Percentiles rank a stretch among this genome's conserved stretches.
phyloP scores from a whole-genome alignment of 1,284 basidiomycete species.

The Rhodotorula mucilaginosa region DNA sequence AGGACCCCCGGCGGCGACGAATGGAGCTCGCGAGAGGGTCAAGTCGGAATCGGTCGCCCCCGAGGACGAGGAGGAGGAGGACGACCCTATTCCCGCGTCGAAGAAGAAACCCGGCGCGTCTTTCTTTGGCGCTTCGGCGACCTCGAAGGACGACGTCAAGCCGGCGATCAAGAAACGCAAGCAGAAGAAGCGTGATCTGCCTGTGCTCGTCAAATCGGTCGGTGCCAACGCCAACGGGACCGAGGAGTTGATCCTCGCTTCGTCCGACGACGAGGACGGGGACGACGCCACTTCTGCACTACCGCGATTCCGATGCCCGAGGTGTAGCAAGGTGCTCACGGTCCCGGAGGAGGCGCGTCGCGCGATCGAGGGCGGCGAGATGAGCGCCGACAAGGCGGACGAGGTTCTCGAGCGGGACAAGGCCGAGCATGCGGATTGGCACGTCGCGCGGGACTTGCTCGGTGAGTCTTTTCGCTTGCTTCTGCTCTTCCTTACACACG shows the following conservation, averaged over 20 bases:
- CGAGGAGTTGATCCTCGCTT: slow-evolving; percentile 12
- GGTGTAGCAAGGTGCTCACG: slow-evolving; percentile 11
- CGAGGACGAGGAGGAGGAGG: background rate
- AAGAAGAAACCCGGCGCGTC: slow-evolving; percentile 12
- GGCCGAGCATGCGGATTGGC: slow-evolving; percentile 79
- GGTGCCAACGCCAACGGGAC: background rate
- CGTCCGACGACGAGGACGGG: background rate
- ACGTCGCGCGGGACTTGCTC: slow-evolving; percentile 74
- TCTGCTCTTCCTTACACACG: no score
- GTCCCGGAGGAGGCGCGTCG: background rate
- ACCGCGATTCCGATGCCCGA: slow-evolving; percentile 14
- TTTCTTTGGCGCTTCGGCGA: background rate
- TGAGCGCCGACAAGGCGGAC: slow-evolving; percentile 50
- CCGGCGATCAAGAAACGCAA: slow-evolving; percentile 16
- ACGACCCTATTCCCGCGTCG: background rate
- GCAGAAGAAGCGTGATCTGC: background rate
- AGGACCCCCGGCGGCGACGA: slow-evolving; percentile 35
- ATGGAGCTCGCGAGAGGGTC: background rate
- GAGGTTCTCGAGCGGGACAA: slow-evolving; percentile 54
- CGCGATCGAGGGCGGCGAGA: slow-evolving; percentile 13
- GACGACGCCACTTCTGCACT: background rate
- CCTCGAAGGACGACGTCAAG: slow-evolving; percentile 1
- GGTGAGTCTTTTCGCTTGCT: slow-evolving; percentile 3
- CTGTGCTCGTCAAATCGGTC: background rate
- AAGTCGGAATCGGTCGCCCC: background rate